phyloP scores from a whole-genome alignment of 352 stramenopile species.

The Pythium volutum region DNA sequence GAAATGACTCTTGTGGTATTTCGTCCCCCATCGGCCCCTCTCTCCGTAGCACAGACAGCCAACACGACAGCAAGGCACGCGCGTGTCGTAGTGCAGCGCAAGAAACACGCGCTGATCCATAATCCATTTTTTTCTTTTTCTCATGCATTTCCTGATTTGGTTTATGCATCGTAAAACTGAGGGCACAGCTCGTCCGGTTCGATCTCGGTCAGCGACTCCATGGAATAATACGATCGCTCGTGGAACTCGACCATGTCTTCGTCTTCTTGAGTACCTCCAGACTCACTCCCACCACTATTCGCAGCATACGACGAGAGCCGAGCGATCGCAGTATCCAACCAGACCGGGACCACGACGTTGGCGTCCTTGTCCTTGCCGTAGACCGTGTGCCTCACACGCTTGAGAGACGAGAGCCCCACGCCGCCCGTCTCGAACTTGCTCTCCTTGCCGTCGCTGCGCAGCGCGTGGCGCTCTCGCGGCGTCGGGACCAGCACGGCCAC shows the following conservation, averaged over 20 bases:
- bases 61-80: background rate
- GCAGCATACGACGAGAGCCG: constrained; percentile 33
- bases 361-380: constrained; percentile 17
- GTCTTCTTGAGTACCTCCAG: constrained; percentile 1
- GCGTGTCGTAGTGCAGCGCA: background rate
- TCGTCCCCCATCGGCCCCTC: constrained; percentile 1
- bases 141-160: background rate
- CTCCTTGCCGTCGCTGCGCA: constrained; percentile 49
- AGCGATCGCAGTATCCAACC: constrained; percentile 41
- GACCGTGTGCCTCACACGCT: constrained; percentile 45
- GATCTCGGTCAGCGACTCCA: constrained; percentile 54
- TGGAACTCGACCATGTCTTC: constrained; percentile 47
- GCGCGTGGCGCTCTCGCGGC: constrained; percentile 31
- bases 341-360: constrained; percentile 20
- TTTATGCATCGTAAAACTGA: constrained; percentile 38
- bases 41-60: background rate
- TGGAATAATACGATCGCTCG: constrained; percentile 56
- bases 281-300: background rate
- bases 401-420: constrained; percentile 40
- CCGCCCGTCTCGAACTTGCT: constrained; percentile 56
- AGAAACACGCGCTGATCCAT: background rate
- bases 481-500: constrained; percentile 51
- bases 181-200: constrained; percentile 51
- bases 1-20: constrained; percentile 22
- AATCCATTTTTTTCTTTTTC: background rate